These are phyloP conservation scores for Petasospora fabianii DNA, from an alignment of 1,139 yeast species.

Conservation along the genomic window DNA sequence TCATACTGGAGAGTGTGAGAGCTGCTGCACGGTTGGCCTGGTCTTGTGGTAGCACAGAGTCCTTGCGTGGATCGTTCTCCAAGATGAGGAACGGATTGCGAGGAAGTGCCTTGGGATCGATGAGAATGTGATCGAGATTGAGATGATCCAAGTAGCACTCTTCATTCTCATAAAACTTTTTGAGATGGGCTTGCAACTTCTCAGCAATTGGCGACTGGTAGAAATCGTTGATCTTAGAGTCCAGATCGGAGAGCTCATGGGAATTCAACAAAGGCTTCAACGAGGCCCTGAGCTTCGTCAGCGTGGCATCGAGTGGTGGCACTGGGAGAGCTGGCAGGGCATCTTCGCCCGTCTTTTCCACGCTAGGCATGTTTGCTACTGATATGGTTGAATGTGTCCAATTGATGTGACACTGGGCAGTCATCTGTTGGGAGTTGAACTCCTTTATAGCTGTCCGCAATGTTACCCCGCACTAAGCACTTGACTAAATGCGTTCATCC, in stretches of 20 bases:
- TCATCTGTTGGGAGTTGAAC: too few species aligned
- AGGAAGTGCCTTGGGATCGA: slow-evolving; percentile 70
- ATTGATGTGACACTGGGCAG: background rate
- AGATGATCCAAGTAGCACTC: slow-evolving; percentile 56
- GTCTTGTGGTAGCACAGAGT: slow-evolving; percentile 43
- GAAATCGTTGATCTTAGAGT: slow-evolving; percentile 43
- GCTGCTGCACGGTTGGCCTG: slow-evolving; percentile 68
- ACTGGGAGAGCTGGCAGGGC: slow-evolving; percentile 40
- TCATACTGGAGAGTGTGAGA: slow-evolving; percentile 58
- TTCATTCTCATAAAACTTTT: slow-evolving; percentile 38
- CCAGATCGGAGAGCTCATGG: slow-evolving; percentile 12
- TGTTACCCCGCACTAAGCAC: background rate
- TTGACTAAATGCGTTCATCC: background rate
- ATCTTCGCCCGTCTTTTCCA: slow-evolving; percentile 2
- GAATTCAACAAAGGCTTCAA: slow-evolving; percentile 43
- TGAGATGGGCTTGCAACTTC: slow-evolving; percentile 51
- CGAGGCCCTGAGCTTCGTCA: slow-evolving; percentile 44
- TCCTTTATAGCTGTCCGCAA: too few species aligned
- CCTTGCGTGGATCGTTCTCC: slow-evolving; percentile 69
- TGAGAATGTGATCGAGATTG: slow-evolving; percentile 54
- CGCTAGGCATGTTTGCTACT: slow-evolving; percentile 1
- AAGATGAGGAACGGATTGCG: slow-evolving; percentile 70
- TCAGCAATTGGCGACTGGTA: slow-evolving; percentile 38
- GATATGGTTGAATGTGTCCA: background rate
- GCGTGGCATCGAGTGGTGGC: slow-evolving; percentile 45